Percentiles rank a stretch among this genome's conserved stretches.
Conservation (phyloP, 345 rosid species). For the Aquilaria malaccensis region DNA sequence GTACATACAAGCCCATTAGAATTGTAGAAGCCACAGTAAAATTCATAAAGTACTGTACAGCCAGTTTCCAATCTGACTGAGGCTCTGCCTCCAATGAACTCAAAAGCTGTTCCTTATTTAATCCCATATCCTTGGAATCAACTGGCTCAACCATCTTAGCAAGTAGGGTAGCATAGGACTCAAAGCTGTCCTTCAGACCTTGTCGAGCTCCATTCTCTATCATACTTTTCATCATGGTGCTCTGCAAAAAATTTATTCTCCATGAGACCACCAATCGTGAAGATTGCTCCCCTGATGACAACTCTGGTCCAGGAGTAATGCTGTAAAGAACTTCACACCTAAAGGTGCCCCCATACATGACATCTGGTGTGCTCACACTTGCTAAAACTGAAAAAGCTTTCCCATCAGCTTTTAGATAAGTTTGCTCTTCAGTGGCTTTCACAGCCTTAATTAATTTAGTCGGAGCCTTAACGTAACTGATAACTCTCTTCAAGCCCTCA, state of each 20-base stretch:
- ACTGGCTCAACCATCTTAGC: slow-evolving; percentile 65
- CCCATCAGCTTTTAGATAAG: slow-evolving; percentile 71
- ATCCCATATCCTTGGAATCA: slow-evolving; percentile 71
- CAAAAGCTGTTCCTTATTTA: slow-evolving; percentile 77
- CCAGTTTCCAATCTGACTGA: slow-evolving; percentile 81
- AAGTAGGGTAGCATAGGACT: slow-evolving; percentile 50
- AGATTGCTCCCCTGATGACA: slow-evolving; percentile 68
- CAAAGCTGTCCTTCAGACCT: slow-evolving; percentile 80
- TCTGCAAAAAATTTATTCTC: slow-evolving; percentile 84
- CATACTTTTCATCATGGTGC: slow-evolving; percentile 92
- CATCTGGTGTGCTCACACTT: slow-evolving; percentile 81
- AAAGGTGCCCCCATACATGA: slow-evolving; percentile 74
- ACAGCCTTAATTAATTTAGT: slow-evolving; percentile 74
- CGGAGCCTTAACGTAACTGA: slow-evolving; percentile 70
- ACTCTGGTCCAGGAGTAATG: slow-evolving; percentile 73
- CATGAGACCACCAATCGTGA: slow-evolving; percentile 81
- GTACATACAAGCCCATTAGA: slow-evolving; percentile 59
- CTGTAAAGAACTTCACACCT: slow-evolving; percentile 63
- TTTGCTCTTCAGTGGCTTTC: slow-evolving; percentile 80
- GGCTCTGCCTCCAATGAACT: slow-evolving; percentile 82
- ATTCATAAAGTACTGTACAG: slow-evolving; percentile 74
- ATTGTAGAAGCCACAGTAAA: slow-evolving; percentile 68
- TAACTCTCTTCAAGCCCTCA: slow-evolving; percentile 54
- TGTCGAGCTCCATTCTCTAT: slow-evolving; percentile 87
- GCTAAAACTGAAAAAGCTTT: slow-evolving; percentile 54